Evolutionary conservation across 202 grass and related monocot genomes (phyloP).

Genomic region (Panicum virgatum): DNA sequence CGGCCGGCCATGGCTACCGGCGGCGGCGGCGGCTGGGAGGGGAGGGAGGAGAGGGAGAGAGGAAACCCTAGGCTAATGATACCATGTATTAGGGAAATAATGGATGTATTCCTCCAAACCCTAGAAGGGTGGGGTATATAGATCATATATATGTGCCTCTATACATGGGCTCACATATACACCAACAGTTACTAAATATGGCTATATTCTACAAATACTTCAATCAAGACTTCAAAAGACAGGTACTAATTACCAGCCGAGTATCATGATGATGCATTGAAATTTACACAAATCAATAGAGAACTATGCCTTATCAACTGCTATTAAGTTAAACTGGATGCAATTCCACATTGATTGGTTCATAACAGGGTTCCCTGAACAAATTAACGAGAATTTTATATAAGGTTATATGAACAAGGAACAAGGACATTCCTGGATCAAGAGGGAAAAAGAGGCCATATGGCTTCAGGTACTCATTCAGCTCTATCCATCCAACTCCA

Average conservation of each 20-base stretch:
- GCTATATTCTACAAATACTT: background rate
- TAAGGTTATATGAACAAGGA: background rate
- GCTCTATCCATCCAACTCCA: constrained; percentile 95
- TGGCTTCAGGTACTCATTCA: constrained; percentile 90
- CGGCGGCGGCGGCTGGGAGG: too few relatives aligned
- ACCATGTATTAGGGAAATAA: too few relatives aligned
- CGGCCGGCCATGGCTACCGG: too few relatives aligned
- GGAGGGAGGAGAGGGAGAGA: too few relatives aligned
- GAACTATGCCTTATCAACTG: constrained; percentile 4
- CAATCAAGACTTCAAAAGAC: background rate
- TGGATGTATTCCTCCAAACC: too few relatives aligned
- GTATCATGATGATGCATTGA: background rate
- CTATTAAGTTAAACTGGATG: constrained; percentile 4
- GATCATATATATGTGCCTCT: too few relatives aligned
- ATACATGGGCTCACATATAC: too few relatives aligned
- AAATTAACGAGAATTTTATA: background rate
- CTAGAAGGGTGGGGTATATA: too few relatives aligned
- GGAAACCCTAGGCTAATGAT: too few relatives aligned
- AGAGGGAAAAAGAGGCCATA: constrained; percentile 96
- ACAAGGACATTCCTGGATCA: constrained; percentile 72
- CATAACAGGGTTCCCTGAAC: background rate
- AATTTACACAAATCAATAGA: background rate
- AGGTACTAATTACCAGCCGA: background rate
- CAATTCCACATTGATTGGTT: constrained; percentile 5
- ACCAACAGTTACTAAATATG: background rate